Base-by-base conservation (phyloP, 352 stramenopile genomes). In the Elongisporangium prolatum region DNA sequence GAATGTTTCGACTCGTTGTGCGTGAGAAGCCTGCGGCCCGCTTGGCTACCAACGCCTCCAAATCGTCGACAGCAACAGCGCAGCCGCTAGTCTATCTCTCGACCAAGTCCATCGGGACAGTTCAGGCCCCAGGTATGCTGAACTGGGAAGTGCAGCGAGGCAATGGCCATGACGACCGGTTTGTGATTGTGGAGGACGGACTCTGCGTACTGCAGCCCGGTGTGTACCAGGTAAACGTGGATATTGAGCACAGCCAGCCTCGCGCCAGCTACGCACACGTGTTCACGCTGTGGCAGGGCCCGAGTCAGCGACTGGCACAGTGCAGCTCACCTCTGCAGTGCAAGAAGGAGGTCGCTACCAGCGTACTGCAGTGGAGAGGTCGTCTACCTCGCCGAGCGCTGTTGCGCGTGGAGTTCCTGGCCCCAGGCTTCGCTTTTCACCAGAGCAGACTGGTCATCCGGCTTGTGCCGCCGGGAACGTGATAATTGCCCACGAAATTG, bases 171-270 rank as follows among this genome's bases (percentile, higher is more conserved):
- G 68, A 80, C 14, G 63, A 77, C 17, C 50, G 64, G 37, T 73
- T 80, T 28, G 60, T 64, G 60, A 38, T 71, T 24, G 64, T 74
- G 47, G 69, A 71, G 48, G 67, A 74, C 60, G 67, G 67, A 21
- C 53, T 74, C 47, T 63, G 24, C 4, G 63, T 80, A 40, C 25
- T 67, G 44, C 57, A 67, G 16, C 63, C 72, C 14, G 72, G 69
- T n/a, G 59, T 37, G 34, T 80, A 75, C 61, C 69, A 80, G 63
- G 38, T 80, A 22, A 80, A 80, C 48, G 56, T 80, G 25, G 72
- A 80, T 52, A 28, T 80, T 48, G 52, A 74, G 56, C 72, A 80
- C 50, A 75, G 66, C 22, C 71, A 75, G 40, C 68, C 68, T 24
- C 63, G 68, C 40, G 62, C 74, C 56, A 68, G 68, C 52, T 74